Percentiles rank a stretch among this genome's conserved stretches.
These are phyloP conservation scores for Globisporangium takayamanum DNA, from an alignment of 352 stramenopile species.

Conservation along the genomic window DNA sequence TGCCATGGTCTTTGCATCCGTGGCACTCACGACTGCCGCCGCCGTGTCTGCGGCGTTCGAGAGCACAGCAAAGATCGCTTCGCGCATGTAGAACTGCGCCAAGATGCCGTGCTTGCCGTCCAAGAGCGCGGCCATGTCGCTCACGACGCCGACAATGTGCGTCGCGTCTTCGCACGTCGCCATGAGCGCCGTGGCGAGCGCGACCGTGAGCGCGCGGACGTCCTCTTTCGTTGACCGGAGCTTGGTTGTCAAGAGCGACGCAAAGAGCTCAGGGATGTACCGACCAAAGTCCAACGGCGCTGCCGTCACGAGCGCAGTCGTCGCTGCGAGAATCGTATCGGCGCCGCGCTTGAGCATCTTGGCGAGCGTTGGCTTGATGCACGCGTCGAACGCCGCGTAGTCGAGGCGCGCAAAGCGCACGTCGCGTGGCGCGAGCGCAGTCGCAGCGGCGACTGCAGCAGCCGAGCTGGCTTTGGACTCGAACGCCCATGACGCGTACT, in stretches of 20 bases:
- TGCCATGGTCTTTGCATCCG: conserved; percentile 42
- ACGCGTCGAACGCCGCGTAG: conserved; percentile 52
- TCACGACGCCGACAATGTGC: conserved; percentile 48
- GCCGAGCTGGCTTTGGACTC: conserved; percentile 59
- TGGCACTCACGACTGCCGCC: conserved; percentile 12
- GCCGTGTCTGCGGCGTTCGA: conserved; percentile 41
- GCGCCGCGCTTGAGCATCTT: conserved; percentile 84
- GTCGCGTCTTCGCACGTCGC: conserved; percentile 41
- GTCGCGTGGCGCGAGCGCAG: conserved; percentile 16
- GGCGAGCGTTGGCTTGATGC: conserved; percentile 54
- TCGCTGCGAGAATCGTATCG: conserved; percentile 63
- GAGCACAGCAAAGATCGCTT: conserved; percentile 63
- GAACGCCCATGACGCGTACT: conserved; percentile 71
- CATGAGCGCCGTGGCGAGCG: conserved; percentile 43
- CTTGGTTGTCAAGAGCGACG: conserved; percentile 60
- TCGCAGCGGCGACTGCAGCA: conserved; percentile 1
- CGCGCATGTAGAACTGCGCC: conserved; percentile 85
- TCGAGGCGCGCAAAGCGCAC: conserved; percentile 45
- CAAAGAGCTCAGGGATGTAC: conserved; percentile 63
- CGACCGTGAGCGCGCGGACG: conserved; percentile 47
- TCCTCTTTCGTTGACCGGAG: conserved; percentile 79
- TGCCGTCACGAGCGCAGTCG: conserved; percentile 39
- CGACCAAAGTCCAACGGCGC: conserved; percentile 57
- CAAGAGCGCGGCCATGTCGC: conserved; percentile 47
- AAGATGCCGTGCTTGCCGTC: conserved; percentile 81